Evolutionary conservation across 2,329 filamentous ascomycete species (phyloP), one percentile per base, ranked within the genome.

Genomic region (Aspergillus latus): DNA sequence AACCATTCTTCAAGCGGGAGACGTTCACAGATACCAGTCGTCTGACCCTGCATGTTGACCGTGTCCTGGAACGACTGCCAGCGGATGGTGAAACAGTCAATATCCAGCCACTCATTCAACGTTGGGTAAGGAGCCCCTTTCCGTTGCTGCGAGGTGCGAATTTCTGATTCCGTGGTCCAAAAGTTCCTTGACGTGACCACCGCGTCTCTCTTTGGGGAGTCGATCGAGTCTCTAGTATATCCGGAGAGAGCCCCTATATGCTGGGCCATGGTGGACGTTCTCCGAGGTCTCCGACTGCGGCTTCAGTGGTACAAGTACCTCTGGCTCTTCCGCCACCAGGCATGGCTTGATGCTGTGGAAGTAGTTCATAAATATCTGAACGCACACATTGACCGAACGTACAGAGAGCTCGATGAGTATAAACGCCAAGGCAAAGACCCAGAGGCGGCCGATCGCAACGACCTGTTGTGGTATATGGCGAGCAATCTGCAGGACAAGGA

Each of bases 131-230:
- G 5, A 21, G 2, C n/a, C 29, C 36, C 26, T 48, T 21, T 21
- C 26, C 10, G 10, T 52, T 28, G 26, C 7, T 10, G 5, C 26
- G 10, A 21, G 21, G 21, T 11, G 10, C 32, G n/a, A 16, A 32
- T 21, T 21, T 10, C 37, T 45, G 30, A 51, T 34, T 8, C 26
- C 28, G 15, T 51, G 36, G 56, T 55, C 7, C 30, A 36, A 16
- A 13, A 34, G 45, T 21, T 59, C 28, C 48, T 66, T 3, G 63
- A 63, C 36, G 52, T 45, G 2, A 40, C 54, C 5, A 63, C 59
- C 2, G 57, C 62, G 26, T 65, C 59, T 32, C n/a, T 66, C 9
- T 59, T 65, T 34, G 62, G 64, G 11, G 48, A 62, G 45, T 43
- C 57, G 1, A 52, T 62, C 4, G 40, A 61, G 10, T 51, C 54